phyloP scores from a whole-genome alignment of 2,329 filamentous ascomycete species.

The Verticillium alfalfae region DNA sequence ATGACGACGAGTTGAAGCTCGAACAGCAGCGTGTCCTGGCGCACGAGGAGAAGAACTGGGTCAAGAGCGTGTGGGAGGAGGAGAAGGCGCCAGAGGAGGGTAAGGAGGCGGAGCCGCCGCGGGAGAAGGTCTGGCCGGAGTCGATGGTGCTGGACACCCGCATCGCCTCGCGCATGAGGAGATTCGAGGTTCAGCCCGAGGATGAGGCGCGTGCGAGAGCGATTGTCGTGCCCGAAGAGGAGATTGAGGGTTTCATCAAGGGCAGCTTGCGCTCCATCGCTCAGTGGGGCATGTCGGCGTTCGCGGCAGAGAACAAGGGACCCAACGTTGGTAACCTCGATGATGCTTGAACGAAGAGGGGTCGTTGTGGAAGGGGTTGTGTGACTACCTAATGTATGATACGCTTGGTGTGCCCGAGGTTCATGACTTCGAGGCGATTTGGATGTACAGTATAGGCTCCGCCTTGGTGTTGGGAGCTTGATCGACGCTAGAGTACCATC shows the following conservation, averaged over 20 bases:
- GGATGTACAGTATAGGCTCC: background rate
- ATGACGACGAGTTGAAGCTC: background rate
- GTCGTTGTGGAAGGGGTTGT: background rate
- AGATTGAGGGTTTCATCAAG: slow-evolving; percentile 66
- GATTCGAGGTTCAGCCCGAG: slow-evolving; percentile 64
- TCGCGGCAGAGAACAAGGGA: slow-evolving; percentile 31
- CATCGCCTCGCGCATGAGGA: slow-evolving; percentile 73
- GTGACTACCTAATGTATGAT: background rate
- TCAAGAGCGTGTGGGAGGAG: slow-evolving; percentile 67
- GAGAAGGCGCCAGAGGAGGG: slow-evolving; percentile 33
- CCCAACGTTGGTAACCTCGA: slow-evolving; percentile 35
- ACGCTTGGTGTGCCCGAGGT: background rate
- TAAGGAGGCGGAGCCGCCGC: slow-evolving; percentile 34
- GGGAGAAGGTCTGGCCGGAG: slow-evolving; percentile 71
- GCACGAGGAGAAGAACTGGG: slow-evolving; percentile 76
- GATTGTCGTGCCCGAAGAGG: slow-evolving; percentile 60
- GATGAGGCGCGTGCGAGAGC: slow-evolving; percentile 62
- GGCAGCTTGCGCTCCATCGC: slow-evolving; percentile 48
- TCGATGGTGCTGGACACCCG: slow-evolving; percentile 71
- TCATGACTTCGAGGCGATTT: background rate
- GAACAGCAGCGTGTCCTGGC: slow-evolving; percentile 63
- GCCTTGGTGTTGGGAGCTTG: background rate
- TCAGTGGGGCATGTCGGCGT: slow-evolving; percentile 41
- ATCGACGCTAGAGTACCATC: background rate
- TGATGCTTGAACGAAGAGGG: slow-evolving; percentile 10